These are phyloP conservation scores for Mycosphaerella sp. DNA, from an alignment of 2,329 filamentous ascomycete species.

Conservation along the genomic window DNA sequence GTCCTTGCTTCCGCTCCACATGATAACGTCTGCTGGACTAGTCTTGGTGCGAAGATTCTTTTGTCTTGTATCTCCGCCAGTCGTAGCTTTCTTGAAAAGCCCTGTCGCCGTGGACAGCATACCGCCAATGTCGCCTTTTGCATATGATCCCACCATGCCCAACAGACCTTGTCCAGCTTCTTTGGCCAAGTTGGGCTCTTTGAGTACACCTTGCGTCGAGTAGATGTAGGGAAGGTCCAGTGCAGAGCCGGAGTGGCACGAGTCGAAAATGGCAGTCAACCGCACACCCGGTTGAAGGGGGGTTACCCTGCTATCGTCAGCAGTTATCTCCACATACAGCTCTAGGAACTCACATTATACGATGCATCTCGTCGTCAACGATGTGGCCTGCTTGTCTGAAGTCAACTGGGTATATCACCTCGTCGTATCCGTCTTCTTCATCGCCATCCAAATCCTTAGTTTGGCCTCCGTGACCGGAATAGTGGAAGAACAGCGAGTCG, in stretches of 20 bases:
- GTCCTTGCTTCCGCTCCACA: conserved; percentile 97
- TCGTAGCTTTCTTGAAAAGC: conserved; percentile 81
- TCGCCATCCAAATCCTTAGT: conserved; percentile 73
- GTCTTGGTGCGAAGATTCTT: conserved; percentile 83
- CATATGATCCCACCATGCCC: conserved; percentile 68
- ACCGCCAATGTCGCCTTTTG: conserved; percentile 73
- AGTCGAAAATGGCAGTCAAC: conserved; percentile 74
- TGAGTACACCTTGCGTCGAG: conserved; percentile 72
- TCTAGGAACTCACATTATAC: conserved; percentile 50
- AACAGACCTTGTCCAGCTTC: conserved; percentile 69
- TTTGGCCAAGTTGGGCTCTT: conserved; percentile 75
- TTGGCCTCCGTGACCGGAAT: conserved; percentile 83
- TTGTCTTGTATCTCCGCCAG: conserved; percentile 71
- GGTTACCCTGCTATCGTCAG: conserved; percentile 49
- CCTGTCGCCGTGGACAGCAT: conserved; percentile 75
- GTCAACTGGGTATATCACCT: conserved; percentile 79
- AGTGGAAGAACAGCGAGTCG: conserved; percentile 96
- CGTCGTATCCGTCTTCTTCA: conserved; percentile 75
- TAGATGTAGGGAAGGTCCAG: conserved; percentile 75
- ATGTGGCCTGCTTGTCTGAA: conserved; percentile 75
- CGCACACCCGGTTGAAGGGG: conserved; percentile 77
- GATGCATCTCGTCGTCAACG: conserved; percentile 76
- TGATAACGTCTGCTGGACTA: conserved; percentile 88
- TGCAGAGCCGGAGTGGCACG: conserved; percentile 71
- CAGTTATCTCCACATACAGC: neutral